phyloP scores from a whole-genome alignment of 192 early-diverging fungal genomes.

The Funneliformis geosporum region DNA sequence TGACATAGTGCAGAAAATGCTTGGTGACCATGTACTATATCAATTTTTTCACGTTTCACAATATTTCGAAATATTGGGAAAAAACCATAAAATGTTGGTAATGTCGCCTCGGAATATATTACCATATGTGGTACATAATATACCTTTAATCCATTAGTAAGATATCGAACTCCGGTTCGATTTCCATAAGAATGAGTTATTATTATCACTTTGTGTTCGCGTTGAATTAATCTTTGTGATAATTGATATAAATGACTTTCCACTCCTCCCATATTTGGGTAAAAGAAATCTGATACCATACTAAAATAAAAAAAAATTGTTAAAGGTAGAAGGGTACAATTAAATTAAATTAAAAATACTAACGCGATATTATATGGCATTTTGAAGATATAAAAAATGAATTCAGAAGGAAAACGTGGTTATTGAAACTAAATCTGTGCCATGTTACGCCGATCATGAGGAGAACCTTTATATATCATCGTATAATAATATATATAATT shows the following conservation, averaged over 20 bases:
- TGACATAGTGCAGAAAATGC: slow-evolving; percentile 94
- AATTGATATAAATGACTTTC: slow-evolving; percentile 93
- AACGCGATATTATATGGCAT: slow-evolving; percentile 33
- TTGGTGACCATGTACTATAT: slow-evolving; percentile 96
- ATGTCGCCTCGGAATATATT: slow-evolving; percentile 81
- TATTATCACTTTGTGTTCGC: slow-evolving; percentile 93
- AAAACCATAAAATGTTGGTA: slow-evolving; percentile 89
- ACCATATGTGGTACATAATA: slow-evolving; percentile 90
- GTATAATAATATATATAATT: too few relatives aligned
- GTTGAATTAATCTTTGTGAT: slow-evolving; percentile 82
- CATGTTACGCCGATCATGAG: too few relatives aligned
- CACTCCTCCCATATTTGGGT: slow-evolving; percentile 95
- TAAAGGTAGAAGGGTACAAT: background rate
- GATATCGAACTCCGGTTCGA: slow-evolving; percentile 82
- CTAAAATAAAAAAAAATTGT: slow-evolving; percentile 40
- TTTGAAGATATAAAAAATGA: too few relatives aligned
- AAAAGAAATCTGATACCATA: slow-evolving; percentile 98
- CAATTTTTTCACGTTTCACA: slow-evolving; percentile 84
- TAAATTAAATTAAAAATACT: background rate
- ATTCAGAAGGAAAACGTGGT: too few relatives aligned
- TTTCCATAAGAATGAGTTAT: slow-evolving; percentile 89
- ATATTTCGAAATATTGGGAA: slow-evolving; percentile 94
- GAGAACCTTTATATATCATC: too few relatives aligned
- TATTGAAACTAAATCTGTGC: too few relatives aligned
- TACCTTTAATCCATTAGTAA: slow-evolving; percentile 91